Conservation (phyloP, 305 asterid species). For the Solanum hybrid region DNA sequence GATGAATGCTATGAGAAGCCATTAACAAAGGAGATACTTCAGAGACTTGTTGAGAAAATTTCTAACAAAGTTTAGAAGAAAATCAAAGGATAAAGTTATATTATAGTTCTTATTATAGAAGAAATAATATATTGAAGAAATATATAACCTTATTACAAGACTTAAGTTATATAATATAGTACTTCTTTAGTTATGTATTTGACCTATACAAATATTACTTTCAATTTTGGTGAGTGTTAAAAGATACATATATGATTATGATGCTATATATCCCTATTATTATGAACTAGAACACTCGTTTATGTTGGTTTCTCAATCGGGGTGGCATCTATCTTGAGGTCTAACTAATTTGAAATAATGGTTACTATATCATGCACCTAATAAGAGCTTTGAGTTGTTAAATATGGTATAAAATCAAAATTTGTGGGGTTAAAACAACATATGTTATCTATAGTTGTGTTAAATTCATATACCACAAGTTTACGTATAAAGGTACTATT, state of each 20-base stretch:
- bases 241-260: conserved; percentile 10
- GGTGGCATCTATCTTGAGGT: background rate
- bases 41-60: background rate
- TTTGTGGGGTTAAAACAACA: no score
- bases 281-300: background rate
- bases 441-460: no score
- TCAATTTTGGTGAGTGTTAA: background rate
- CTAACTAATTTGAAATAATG: background rate
- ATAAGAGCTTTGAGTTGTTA: no score
- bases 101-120: background rate
- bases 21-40: background rate
- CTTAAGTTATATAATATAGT: background rate
- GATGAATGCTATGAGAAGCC: background rate
- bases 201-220: background rate
- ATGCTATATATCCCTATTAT: conserved; percentile 11
- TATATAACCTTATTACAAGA: background rate
- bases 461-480: no score
- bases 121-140: no score
- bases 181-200: background rate
- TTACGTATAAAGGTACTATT: no score
- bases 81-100: no score
- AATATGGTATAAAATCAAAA: no score
- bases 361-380: no score
- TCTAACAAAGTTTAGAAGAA: background rate
- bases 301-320: background rate